Percentiles rank a stretch among this genome's conserved stretches.
These are phyloP conservation scores for Ophiostoma ulmi DNA, from an alignment of 2,329 filamentous ascomycete genomes.

Conservation along the genomic window DNA sequence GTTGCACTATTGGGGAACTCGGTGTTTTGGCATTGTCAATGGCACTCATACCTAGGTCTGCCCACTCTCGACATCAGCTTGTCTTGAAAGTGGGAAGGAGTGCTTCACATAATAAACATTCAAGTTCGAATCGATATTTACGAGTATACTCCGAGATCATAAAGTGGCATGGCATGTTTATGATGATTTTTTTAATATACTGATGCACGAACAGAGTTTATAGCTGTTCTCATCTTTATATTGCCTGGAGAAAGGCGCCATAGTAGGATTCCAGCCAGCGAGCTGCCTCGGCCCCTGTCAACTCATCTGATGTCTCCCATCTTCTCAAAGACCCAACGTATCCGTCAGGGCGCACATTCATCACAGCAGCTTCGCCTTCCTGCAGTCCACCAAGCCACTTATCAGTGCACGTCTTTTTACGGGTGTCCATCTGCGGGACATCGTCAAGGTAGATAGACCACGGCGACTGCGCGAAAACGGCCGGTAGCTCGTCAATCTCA, in stretches of 20 bases:
- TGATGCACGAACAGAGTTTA: not conserved
- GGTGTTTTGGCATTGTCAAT: too few relatives aligned
- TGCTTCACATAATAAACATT: not conserved
- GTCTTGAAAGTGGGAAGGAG: not conserved
- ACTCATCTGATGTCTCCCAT: constrained; percentile 27
- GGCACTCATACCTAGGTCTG: not conserved
- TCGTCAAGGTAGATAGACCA: constrained; percentile 72
- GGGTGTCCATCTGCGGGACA: constrained; percentile 49
- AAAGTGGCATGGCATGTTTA: not conserved
- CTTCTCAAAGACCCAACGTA: constrained; percentile 60
- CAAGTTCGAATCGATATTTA: not conserved
- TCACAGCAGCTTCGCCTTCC: constrained; percentile 54
- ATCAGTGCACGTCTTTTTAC: constrained; percentile 51
- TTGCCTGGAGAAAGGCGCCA: not conserved
- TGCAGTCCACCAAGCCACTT: constrained; percentile 62
- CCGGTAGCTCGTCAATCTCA: constrained; percentile 60
- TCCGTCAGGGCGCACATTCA: constrained; percentile 67
- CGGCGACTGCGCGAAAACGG: constrained; percentile 54
- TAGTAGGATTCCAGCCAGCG: constrained; percentile 14
- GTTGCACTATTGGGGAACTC: too few relatives aligned
- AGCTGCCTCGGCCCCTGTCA: not conserved
- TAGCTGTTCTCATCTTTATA: not conserved
- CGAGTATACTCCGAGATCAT: not conserved
- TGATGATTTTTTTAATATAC: not conserved
- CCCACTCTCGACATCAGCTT: not conserved